These are phyloP conservation scores for Eucalyptus regnans DNA, from an alignment of 345 rosid genomes.

Conservation along the genomic window DNA sequence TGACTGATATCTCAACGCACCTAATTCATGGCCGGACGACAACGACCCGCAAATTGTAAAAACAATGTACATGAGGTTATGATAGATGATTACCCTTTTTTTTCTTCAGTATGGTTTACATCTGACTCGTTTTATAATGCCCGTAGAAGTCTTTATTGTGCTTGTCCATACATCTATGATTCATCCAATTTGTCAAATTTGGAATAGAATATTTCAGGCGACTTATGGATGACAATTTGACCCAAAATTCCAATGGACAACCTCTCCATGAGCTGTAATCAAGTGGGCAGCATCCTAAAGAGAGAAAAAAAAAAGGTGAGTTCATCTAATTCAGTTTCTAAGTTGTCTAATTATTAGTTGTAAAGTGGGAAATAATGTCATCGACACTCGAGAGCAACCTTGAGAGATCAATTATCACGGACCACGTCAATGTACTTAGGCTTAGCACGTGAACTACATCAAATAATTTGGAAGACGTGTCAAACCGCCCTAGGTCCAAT, in stretches of 20 bases:
- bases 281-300: not conserved
- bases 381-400: not conserved
- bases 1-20: not conserved
- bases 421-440: not conserved
- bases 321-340: not conserved
- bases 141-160: not conserved
- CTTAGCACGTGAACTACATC: not conserved
- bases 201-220: not conserved
- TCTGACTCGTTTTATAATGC: not conserved
- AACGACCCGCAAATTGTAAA: not conserved
- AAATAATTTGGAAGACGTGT: not conserved
- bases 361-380: not conserved
- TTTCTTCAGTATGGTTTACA: not conserved
- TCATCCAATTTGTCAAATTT: not conserved
- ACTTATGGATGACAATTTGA: not conserved
- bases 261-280: not conserved
- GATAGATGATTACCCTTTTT: not conserved
- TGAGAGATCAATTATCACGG: not conserved
- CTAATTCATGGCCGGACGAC: not conserved
- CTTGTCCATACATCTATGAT: not conserved
- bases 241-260: not conserved
- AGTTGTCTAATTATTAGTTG: not conserved
- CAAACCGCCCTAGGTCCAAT: not conserved
- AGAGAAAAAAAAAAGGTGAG: not conserved
- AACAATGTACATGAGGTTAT: not conserved